Conservation (phyloP, 202 grass and related monocot genomes). For the Schoenoplectus tabernaemontani region DNA sequence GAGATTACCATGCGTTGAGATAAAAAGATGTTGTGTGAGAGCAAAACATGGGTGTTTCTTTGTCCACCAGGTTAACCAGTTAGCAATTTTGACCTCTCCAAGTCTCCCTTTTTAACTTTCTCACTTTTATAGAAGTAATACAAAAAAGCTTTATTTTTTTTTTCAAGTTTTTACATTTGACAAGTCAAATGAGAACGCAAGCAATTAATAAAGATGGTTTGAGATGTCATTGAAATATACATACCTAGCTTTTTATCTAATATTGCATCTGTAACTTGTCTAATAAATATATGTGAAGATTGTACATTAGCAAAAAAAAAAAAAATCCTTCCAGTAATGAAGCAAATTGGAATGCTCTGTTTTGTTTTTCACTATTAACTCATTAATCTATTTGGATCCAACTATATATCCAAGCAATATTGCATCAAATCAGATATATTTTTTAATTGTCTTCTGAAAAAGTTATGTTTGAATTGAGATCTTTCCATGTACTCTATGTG, state of each 20-base stretch:
- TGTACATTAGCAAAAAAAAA: too few species aligned
- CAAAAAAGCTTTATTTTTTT: background rate
- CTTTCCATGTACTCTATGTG: background rate
- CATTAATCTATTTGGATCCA: too few species aligned
- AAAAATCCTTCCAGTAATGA: too few species aligned
- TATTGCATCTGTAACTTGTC: too few species aligned
- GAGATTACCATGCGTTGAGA: constrained; percentile 32
- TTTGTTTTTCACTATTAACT: too few species aligned
- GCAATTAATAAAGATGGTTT: background rate
- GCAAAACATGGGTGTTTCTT: constrained; percentile 49
- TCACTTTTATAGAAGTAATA: constrained; percentile 15
- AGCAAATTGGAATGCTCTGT: too few species aligned
- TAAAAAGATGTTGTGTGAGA: constrained; percentile 37
- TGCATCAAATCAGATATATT: too few species aligned
- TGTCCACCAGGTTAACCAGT: constrained; percentile 18
- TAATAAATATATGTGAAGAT: background rate
- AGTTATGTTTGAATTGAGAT: background rate
- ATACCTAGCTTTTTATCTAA: too few species aligned
- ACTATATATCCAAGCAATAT: too few species aligned
- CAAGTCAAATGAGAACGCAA: background rate
- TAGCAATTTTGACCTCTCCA: constrained; percentile 26
- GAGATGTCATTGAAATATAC: too few species aligned
- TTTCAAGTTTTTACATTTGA: background rate
- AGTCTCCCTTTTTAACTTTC: background rate
- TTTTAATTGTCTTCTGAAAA: background rate